Evolutionary conservation across 768 basidiomycete genomes (phyloP), one percentile per base, ranked within the genome.

Genomic region (Cystofilobasidium capitatum): DNA sequence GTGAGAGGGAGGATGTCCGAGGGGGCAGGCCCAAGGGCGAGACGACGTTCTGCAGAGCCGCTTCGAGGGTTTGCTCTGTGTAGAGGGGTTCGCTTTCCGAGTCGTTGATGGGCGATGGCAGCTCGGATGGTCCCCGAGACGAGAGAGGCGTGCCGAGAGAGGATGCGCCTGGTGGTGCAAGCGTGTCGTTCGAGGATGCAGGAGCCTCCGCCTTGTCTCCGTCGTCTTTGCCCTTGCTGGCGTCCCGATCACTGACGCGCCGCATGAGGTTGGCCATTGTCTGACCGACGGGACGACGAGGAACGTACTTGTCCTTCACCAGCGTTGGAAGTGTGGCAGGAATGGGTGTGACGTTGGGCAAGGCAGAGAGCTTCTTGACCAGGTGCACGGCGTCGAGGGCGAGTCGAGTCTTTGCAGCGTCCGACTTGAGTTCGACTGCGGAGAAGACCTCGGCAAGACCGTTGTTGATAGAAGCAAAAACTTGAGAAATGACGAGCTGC

Each of bases 401-500:
- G 72, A 97, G 80, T 91, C 91, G 85, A 66, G 85, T 83, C 79
- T 94, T 96, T 29, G 89, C 91, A 69, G 87, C 88, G 68, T 84
- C 84, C 73, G 83, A 84, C 62, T 86, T 89, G 36, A 97, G 79
- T 71, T 92, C 89, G 64, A 96, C 85, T 74, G 82, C 84, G 62
- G 81, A 81, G 77, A 87, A 94, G 75, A 92, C 91, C 73, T 93
- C 90, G 44, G 86, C 86, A 26, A 99, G 80, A 40, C 89, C 85
- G 78, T 90, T 86, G 76, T 91, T 91, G 77, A 97, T 92, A 17
- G 90, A 86, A 24, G 88, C 88, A 69, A 97, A 87, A 17, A 98
- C 96, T 75, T 97, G 90, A 40, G 86, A 84, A 89, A 97, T 93
- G 75, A 99, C 91, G 76, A 83, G 84, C 89, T 96, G 75, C 29